Conservation (phyloP, 805 yeast species). For the Candida ortonii region DNA sequence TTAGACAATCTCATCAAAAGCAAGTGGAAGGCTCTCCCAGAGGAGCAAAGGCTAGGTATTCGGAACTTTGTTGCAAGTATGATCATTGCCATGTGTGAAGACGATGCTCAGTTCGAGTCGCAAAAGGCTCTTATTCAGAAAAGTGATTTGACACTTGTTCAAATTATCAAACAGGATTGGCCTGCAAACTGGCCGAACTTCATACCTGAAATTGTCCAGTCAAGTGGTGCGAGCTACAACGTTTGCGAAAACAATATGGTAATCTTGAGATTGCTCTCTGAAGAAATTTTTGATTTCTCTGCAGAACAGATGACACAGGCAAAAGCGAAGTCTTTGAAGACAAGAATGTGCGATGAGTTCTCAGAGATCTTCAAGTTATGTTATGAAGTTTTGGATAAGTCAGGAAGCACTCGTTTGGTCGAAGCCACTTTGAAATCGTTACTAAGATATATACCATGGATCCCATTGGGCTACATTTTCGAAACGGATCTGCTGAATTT, state of each 20-base stretch:
- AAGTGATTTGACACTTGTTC: conserved; percentile 90
- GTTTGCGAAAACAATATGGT: conserved; percentile 98
- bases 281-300: conserved; percentile 95
- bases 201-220: conserved; percentile 85
- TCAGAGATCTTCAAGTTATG: conserved; percentile 91
- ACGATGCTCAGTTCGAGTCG: conserved; percentile 63
- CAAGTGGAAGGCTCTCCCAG: conserved; percentile 90
- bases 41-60: conserved; percentile 86
- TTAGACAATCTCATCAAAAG: conserved; percentile 86
- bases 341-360: conserved; percentile 84
- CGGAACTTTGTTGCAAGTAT: conserved; percentile 91
- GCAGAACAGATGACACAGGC: conserved; percentile 97
- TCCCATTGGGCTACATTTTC: conserved; percentile 84
- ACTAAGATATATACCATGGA: conserved; percentile 88
- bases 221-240: conserved; percentile 80
- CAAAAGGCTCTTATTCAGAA: conserved; percentile 87
- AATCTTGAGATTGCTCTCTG: conserved; percentile 81
- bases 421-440: conserved; percentile 81
- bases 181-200: conserved; percentile 98
- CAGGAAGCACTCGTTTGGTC: conserved; percentile 78
- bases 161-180: conserved; percentile 97
- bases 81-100: conserved; percentile 88
- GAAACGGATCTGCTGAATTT: conserved; percentile 78
- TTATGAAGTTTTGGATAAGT: conserved; percentile 87
- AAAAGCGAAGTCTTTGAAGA: conserved; percentile 77